Base-by-base conservation (phyloP, 2,329 filamentous ascomycete genomes). In the Cladophialophora bantiana region DNA sequence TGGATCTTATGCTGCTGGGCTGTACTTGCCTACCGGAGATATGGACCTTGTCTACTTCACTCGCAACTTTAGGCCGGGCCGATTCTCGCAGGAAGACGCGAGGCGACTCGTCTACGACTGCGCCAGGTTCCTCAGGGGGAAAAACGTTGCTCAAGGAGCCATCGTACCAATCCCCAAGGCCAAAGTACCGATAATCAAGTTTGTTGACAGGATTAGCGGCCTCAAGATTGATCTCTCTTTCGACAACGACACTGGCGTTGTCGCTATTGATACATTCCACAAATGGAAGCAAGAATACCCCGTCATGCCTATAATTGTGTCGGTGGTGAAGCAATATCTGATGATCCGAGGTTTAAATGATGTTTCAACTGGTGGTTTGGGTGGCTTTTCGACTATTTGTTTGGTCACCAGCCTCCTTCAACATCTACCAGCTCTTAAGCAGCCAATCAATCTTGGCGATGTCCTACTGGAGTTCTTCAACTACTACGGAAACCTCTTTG, bases 171-270 rank as follows among this genome's bases (percentile, higher is more conserved):
- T 99, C 71, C 75, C 85, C 1, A 83, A 84, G 70, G 94, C 95
- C 26, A 93, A 91, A 73, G 94, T 99, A 2, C 95, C 95, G 0
- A 87, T 99, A 62, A 87, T 98, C 79, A 99, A 99, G 78, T 98
- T 92, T 74, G 85, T 92, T 53, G 95, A 99, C 75, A 84, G 81
- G 62, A 74, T 85, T 61, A 97, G 94, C 1, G 89, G 89, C 12
- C 82, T 99, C 61, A 92, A 91, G 72, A 90, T 98, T 12, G 95
- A 99, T 76, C 86, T 99, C 12, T 98, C 94, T 0, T 97, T 99
- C 75, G 94, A 99, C 79, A 98, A 97, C 75, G 80, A 89, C 40
- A 92, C 90, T 50, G 95, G 95, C 10, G 81, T 97, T 9, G 80
- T 85, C 18, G 94, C 95, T 2, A 90, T 95, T 74, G 81, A 88